Conservation (phyloP, 2,329 filamentous ascomycete genomes). For the Colletotrichum sp. region DNA sequence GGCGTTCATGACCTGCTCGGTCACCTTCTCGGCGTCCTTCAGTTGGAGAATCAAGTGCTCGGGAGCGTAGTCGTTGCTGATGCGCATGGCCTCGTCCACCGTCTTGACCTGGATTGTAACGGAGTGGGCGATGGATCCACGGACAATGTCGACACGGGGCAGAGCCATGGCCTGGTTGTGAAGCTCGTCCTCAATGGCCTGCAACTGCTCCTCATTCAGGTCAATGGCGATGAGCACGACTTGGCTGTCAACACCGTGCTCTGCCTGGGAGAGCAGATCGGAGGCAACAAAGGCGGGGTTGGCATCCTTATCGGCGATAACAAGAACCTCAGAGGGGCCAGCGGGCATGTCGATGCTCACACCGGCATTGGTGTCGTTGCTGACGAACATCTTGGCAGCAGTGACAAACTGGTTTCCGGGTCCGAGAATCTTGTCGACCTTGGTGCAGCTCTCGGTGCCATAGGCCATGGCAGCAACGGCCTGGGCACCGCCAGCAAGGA, state of each 20-base stretch:
- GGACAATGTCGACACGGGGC: conserved; percentile 91
- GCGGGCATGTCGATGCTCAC: conserved; percentile 99
- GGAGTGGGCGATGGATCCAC: conserved; percentile 88
- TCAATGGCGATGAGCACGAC: conserved; percentile 89
- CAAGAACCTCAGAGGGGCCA: conserved; percentile 95
- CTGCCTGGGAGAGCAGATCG: conserved; percentile 92
- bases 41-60: conserved; percentile 96
- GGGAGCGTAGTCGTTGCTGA: conserved; percentile 94
- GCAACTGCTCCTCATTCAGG: conserved; percentile 73
- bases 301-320: conserved; percentile 85
- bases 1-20: conserved; percentile 86
- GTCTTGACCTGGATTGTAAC: conserved; percentile 80
- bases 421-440: conserved; percentile 98
- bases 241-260: conserved; percentile 96
- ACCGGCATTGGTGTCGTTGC: conserved; percentile 94
- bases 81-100: conserved; percentile 74
- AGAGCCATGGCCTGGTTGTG: conserved; percentile 86
- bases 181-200: conserved; percentile 89
- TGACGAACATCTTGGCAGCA: conserved; percentile 97
- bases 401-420: conserved; percentile 99
- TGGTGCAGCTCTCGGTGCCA: conserved; percentile 90
- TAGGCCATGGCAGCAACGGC: conserved; percentile 97
- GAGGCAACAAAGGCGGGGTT: conserved; percentile 96
- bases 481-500: conserved; percentile 93
- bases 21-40: conserved; percentile 73